Evolutionary conservation across 2,329 filamentous ascomycete species (phyloP), one percentile per base, ranked within the genome.

Genomic region (Periconia macrospinosa): DNA sequence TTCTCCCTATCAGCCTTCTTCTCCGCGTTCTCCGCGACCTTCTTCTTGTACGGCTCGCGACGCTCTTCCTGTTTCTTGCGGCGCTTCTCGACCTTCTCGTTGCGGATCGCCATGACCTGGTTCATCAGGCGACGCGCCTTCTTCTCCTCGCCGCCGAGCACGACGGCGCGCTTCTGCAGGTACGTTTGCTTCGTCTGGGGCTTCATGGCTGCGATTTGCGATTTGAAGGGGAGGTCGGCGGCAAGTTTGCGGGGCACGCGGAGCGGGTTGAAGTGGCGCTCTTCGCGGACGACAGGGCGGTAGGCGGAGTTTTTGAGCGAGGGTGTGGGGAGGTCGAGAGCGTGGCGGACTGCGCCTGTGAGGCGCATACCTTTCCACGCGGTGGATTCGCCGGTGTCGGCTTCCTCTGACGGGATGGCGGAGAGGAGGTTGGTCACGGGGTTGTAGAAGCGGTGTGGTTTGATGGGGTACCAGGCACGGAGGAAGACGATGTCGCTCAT

Each of bases 401-500:
- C 54, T 15, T 65, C 62, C 14, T 60, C 55, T 1, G 61, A 45
- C 15, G 72, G 71, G 14, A 76, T 70, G 5, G 75, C 65, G 56
- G 90, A 91, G 55, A 97, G 83, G 40, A 97, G 84, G 75, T 99
- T 96, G 54, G 91, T 94, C 50, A 95, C 92, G 1, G 92, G 90
- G 75, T 97, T 97, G 81, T 97, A 97, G 83, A 96, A 99, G 54
- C 92, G 88, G 75, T 92, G 92, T 1, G 94, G 94, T 69, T 92
- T 92, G 75, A 99, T 87, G 10, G 94, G 91, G 75, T 95, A 97
- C 95, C 95, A 99, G 1, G 94, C 93, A 46, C 94, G 86, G 40
- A 99, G 78, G 80, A 99, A 97, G 57, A 97, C 90, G 62, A 99
- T 95, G 72, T 99, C 94, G 74, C 87, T 91, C 84, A 96, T 92